Conservation (phyloP, 2,329 filamentous ascomycete species). For the Pseudogymnoascus sp. region DNA sequence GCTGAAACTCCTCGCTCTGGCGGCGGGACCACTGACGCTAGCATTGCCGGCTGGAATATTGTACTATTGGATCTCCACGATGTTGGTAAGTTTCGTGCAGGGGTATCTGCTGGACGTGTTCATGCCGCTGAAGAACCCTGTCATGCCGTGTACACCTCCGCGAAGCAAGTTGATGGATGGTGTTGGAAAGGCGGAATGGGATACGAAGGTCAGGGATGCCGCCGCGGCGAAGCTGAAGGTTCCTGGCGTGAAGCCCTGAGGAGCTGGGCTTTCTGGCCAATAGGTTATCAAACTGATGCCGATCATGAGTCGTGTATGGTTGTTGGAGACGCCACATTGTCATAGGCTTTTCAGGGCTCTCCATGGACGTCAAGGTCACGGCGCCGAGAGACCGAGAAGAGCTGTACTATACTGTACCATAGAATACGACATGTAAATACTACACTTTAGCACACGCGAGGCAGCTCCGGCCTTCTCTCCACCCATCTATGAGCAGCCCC, state of each 20-base stretch:
- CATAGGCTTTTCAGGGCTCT: neutral
- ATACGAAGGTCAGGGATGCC: conserved; percentile 1
- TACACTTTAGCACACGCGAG: neutral
- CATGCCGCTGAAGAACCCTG: conserved; percentile 29
- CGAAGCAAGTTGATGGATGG: neutral
- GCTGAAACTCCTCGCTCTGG: conserved; percentile 32
- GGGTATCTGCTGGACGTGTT: conserved; percentile 30
- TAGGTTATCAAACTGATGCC: neutral
- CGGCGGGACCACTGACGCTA: conserved; percentile 30
- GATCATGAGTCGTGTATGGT: neutral
- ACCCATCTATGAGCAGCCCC: neutral
- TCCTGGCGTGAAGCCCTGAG: neutral
- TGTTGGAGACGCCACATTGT: neutral
- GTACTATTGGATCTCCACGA: conserved; percentile 42
- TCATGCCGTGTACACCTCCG: conserved; percentile 23
- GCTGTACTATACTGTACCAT: conserved; percentile 6
- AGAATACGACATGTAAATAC: conserved; percentile 1
- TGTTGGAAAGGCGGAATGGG: neutral
- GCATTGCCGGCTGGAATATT: conserved; percentile 37
- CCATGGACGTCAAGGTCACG: neutral
- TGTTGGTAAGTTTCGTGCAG: conserved; percentile 34
- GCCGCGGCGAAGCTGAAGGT: neutral
- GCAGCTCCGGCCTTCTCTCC: neutral
- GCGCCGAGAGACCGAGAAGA: neutral
- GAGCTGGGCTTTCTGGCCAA: neutral